These are phyloP conservation scores for Monosporozyma yasuniensis DNA, from an alignment of 805 yeast genomes.

Conservation along the genomic window DNA sequence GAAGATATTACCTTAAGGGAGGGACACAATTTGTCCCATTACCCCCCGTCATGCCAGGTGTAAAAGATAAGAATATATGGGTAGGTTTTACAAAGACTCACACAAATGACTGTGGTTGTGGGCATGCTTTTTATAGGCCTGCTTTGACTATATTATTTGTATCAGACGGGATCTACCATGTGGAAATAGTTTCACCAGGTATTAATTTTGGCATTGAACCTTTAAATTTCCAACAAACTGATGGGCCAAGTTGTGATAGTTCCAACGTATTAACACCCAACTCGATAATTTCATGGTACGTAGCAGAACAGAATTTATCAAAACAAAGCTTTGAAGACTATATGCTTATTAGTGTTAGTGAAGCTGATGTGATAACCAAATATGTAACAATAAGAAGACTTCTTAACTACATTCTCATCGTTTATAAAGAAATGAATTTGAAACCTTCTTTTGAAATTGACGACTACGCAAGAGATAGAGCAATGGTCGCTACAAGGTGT, in stretches of 20 bases:
- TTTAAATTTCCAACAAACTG: slow-evolving; percentile 10
- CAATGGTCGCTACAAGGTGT: no score
- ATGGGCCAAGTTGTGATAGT: slow-evolving; percentile 5
- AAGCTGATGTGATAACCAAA: slow-evolving; percentile 31
- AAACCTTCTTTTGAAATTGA: no score
- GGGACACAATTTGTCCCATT: no score
- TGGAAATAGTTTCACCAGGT: slow-evolving; percentile 7
- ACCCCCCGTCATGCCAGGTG: slow-evolving; percentile 6
- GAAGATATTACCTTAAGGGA: not conserved
- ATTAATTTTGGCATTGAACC: slow-evolving; percentile 12
- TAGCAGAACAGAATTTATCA: slow-evolving; percentile 6
- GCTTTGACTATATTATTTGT: slow-evolving; percentile 8
- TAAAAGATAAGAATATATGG: slow-evolving; percentile 14
- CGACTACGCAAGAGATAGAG: no score
- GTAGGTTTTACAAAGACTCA: slow-evolving; percentile 16
- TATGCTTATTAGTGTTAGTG: slow-evolving; percentile 33
- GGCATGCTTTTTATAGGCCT: slow-evolving; percentile 12
- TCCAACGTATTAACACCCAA: slow-evolving; percentile 8
- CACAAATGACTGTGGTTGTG: slow-evolving; percentile 14
- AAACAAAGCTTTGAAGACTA: slow-evolving; percentile 25
- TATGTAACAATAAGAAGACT: slow-evolving; percentile 31
- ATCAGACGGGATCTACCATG: no score
- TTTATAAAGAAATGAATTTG: slow-evolving; percentile 12
- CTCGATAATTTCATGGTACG: slow-evolving; percentile 10
- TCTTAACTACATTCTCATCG: slow-evolving; percentile 29